Base-by-base conservation (phyloP, 129 eudicot species). In the Arctium lappa region DNA sequence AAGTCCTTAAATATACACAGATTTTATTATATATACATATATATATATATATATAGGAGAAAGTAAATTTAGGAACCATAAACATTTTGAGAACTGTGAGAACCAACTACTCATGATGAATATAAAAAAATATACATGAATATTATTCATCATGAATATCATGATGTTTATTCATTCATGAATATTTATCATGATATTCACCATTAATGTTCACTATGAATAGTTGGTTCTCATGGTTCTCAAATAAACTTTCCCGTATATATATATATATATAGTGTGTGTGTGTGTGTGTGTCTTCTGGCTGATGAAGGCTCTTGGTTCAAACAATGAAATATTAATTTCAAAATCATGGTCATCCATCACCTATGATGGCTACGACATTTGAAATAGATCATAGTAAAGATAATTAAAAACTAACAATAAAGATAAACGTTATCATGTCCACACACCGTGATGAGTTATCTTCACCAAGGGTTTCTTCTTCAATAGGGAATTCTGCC, bases 381-480 rank as follows among this genome's bases (percentile, higher is more conserved):
- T 46, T 46, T 46, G 15, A 46, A 9, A 10, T 44, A 44, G 15
- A 12, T 46, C 56, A 46, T 11, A 10, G 10, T 46, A 10, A 46
- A 8, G 50, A 42, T 56, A n/a, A 27, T 60, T 16, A 38, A 7
- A 72, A 50, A 37, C n/a, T 79, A 79, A 40, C 12, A 30, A 30
- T 13, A 38, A 40, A 63, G 4, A 60, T 12, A 62, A 42, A 37
- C 10, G 4, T 36, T 37, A 10, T 13, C 68, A 73, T 44, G 38
- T 31, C 30, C 38, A 76, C 86, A 79, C 88, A 94, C 98, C 94
- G 86, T 75, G 98, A 91, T 80, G 97, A 90, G 36, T 90, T 84
- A 87, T 94, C 97, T 48, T 91, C 98, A 79, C 91, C 94, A 6
- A 80, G 81, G 65, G 88, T 90, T 15, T 90, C 92, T 31, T 88